Evolutionary conservation across 73 alveolate species (phyloP), one percentile per base, ranked within the genome.

Genomic region (Paramecium sexaurelia): DNA sequence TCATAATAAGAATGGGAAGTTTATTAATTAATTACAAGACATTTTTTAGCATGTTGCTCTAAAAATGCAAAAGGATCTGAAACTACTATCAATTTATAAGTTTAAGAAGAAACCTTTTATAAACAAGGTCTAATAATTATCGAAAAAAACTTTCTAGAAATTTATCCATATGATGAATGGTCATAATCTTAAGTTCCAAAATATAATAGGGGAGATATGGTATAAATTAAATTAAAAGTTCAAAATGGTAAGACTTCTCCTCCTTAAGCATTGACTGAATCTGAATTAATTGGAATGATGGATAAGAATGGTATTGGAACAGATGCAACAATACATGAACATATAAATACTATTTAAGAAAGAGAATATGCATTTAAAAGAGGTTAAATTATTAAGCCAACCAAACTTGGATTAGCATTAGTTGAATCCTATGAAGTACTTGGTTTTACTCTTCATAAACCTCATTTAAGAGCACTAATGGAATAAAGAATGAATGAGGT

Each of bases 261-360:
- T 10, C 99, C 99, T 6, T 94, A 92, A n/a, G 97, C 96, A 39
- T 93, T 99, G 68, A 98, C 99, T 66, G 99, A 99, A 93, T 94
- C 99, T 24, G 99, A 98, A 87, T 92, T 99, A 39, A 99, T 99
- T 57, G 90, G 97, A 10, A 55, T 93, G 89, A 99, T 99, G 99
- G 99, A 99, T 94, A 94, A 98, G 85, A 95, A 98, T 83, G 99
- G 99, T 33, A 98, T 99, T 32, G 99, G 99, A 17, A 99, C 99
- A 17, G 99, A 99, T 95, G 99, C 99, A 11, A 99, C 99, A 1
- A 99, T 99, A 89, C 99, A 99, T 92, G 99, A 99, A 82, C 99
- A 99, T 94, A 99, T 99, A 51, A 98, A 98, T 92, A 98, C 99
- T 47, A 92, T 98, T 51, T 89, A 94, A 43, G 94, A 93, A 17